Conservation (phyloP, 169 alveolate genomes). For the Plasmodium coatneyi region DNA sequence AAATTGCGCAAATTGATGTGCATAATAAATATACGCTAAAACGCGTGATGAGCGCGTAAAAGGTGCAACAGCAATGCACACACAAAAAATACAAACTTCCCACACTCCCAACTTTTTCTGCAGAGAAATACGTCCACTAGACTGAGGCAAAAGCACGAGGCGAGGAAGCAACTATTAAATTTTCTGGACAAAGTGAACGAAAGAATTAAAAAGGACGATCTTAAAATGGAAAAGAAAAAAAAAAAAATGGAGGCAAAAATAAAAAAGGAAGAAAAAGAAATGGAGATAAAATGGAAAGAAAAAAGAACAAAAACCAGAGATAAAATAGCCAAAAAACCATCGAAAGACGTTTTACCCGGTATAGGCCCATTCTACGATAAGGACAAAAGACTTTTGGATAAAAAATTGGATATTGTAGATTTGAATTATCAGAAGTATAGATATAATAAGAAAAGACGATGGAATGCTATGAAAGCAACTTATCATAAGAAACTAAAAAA, state of each 20-base stretch:
- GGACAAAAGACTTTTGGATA: not conserved
- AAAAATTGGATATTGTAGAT: not conserved
- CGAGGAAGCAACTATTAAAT: not conserved
- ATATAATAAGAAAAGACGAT: not conserved
- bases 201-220: not conserved
- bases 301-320: not conserved
- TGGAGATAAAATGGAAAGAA: not conserved
- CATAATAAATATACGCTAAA: not conserved
- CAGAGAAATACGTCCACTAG: not conserved
- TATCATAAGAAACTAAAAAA: not conserved
- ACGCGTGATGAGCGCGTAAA: not conserved
- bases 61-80: not conserved
- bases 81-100: conserved; percentile 3
- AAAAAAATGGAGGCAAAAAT: not conserved
- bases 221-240: not conserved
- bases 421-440: not conserved
- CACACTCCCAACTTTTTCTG: not conserved
- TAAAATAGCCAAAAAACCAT: not conserved
- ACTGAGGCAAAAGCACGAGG: not conserved
- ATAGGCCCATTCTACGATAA: conserved; percentile 1
- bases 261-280: not conserved
- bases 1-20: not conserved
- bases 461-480: not conserved
- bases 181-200: not conserved
- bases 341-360: not conserved